Evolutionary conservation across 2,329 filamentous ascomycete species (phyloP).

Genomic region (Alternaria brassicicola): DNA sequence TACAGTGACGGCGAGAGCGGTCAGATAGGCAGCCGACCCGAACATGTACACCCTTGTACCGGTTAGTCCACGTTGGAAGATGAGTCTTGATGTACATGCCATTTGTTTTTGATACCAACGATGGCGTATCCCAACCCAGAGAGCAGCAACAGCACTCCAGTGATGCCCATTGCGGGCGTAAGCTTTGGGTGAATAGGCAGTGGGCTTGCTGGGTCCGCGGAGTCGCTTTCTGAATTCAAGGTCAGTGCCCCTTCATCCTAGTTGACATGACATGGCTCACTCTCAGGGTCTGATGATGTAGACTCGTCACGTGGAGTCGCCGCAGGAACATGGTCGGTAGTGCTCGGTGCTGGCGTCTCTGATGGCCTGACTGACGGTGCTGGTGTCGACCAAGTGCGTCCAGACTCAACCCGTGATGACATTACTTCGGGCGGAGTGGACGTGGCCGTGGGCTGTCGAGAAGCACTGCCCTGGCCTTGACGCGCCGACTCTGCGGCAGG

Average conservation of each 20-base stretch:
- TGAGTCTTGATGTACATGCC: slow-evolving; percentile 46
- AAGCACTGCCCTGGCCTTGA: slow-evolving; percentile 16
- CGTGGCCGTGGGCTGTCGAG: slow-evolving; percentile 26
- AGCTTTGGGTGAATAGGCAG: slow-evolving; percentile 76
- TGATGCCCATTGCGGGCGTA: slow-evolving; percentile 81
- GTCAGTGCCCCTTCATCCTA: background rate
- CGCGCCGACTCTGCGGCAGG: slow-evolving; percentile 20
- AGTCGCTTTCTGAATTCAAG: slow-evolving; percentile 12
- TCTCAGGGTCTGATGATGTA: slow-evolving; percentile 24
- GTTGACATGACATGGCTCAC: slow-evolving; percentile 14
- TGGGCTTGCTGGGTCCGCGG: slow-evolving; percentile 21
- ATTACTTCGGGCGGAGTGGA: slow-evolving; percentile 15
- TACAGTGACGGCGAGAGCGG: slow-evolving; percentile 75
- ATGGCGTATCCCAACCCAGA: slow-evolving; percentile 74
- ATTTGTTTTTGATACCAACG: slow-evolving; percentile 81
- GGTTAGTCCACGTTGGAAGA: slow-evolving; percentile 19
- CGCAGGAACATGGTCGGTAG: slow-evolving; percentile 22
- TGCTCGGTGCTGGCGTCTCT: slow-evolving; percentile 13
- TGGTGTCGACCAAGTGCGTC: slow-evolving; percentile 18
- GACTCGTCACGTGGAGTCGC: slow-evolving; percentile 24
- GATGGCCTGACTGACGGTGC: slow-evolving; percentile 21
- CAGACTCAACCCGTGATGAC: slow-evolving; percentile 20
- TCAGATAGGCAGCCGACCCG: slow-evolving; percentile 76
- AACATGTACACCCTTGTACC: slow-evolving; percentile 57
- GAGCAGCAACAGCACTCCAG: slow-evolving; percentile 75